Evolutionary conservation across 495 filamentous ascomycete species (phyloP), one percentile per base, ranked within the genome.

Genomic region (Jackrogersella multiformis): DNA sequence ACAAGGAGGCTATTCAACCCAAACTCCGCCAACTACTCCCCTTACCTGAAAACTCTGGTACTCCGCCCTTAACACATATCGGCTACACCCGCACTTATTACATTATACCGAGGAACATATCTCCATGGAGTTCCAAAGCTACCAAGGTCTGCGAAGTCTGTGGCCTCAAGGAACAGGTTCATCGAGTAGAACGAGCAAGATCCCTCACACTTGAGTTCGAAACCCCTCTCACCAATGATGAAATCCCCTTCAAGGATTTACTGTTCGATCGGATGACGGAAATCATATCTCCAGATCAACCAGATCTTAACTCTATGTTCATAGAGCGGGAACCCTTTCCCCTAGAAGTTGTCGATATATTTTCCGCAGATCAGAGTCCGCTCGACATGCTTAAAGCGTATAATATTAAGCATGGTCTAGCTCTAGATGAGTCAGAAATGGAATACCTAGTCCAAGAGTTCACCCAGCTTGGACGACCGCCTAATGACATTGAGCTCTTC

Each of bases 241-340:
- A 81, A 21, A 77, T 88, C 28, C 82, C 87, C 0, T 89, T 90
- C 64, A 79, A 86, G 57, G 91, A 97, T 73, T 71, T 85, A 12
- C 76, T 99, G 26, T 88, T 94, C 75, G 95, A 99, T 76, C 89
- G 93, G 28, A 99, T 98, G 95, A 99, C 95, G 10, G 85, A 99
- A 82, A 85, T 83, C 21, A 84, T 97, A 52, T 83, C 86, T 65
- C 70, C 81, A 26, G 75, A 84, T 2, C 79, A 85, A 39, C 94
- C 95, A 5, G 85, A 89, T 65, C 82, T 93, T 39, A 76, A 86
- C 20, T 62, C 78, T 32, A 92, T 97, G 83, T 99, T 99, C 76
- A 88, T 87, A 48, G 90, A 94, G 60, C 87, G 89, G 35, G 78
- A 84, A 24, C 90, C 90, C 7, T 82, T 83, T 18, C 87, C 90